Base-by-base conservation (phyloP, 2,329 filamentous ascomycete species). In the Lasiodiplodia sp. region DNA sequence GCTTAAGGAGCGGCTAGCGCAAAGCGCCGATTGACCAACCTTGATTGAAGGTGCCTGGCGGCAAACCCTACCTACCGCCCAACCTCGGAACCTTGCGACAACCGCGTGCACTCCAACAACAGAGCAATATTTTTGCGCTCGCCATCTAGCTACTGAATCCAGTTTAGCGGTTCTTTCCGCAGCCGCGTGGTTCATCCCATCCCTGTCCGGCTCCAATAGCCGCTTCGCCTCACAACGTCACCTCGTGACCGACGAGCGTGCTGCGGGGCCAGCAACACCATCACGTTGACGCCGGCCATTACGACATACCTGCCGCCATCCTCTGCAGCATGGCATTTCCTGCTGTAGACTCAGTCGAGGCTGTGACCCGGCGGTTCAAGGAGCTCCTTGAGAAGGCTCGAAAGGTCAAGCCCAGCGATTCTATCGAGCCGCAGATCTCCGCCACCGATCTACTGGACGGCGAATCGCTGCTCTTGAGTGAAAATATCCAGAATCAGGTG, bases 341-440 rank as follows among this genome's bases (percentile, higher is more conserved):
- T 23, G 73, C 73, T 31, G 69, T 71, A 23, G 71, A 75, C 37
- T 71, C 76, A 34, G 72, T 77, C 12, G 73, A 70, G 47, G 69
- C 73, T 25, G 73, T 78, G n/a, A 72, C 73, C 28, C 68, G 67
- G n/a, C 78, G 78, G 69, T 73, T 85, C 21, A 73, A 77, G 51
- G 71, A 74, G 38, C 73, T 85, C n/a, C 75, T 85, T 38, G 75
- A 75, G 44, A 78, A 77, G 31, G 83, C 83, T 31, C 73, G 76
- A 60, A 70, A 69, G 11, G 70, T 82, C 69, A 85, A 85, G 71
- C 73, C 73, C 14, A 77, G 76, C 60, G 75, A 76, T 18, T 76
- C 80, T 1, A 80, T 85, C 23, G 81, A 84, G 63, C 82, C 82
- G 55, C 79, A 81, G 16, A 73, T 85, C 4, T 78, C 80, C n/a